Percentiles rank a stretch among this genome's conserved stretches.
These are phyloP conservation scores for Nannizziopsis arthrosporioides DNA, from an alignment of 2,329 filamentous ascomycete genomes.

Conservation along the genomic window DNA sequence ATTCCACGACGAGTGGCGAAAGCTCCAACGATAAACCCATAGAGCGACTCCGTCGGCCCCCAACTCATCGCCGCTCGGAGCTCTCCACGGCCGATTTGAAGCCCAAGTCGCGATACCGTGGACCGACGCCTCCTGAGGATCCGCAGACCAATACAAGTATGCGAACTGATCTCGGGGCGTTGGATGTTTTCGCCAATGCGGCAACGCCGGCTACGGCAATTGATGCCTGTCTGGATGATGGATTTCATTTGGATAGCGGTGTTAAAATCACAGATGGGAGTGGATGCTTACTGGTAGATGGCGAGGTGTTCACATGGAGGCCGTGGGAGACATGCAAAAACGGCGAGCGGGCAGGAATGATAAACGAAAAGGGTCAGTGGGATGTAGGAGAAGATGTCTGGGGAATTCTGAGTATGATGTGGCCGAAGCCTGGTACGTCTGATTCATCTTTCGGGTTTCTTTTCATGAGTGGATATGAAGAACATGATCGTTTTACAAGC, in stretches of 20 bases:
- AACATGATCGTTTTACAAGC: neutral
- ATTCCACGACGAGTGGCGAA: slow-evolving; percentile 16
- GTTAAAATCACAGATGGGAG: slow-evolving; percentile 55
- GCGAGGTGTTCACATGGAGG: slow-evolving; percentile 79
- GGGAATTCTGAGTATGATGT: slow-evolving; percentile 63
- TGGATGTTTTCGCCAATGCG: slow-evolving; percentile 68
- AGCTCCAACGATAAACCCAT: neutral
- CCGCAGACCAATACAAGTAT: slow-evolving; percentile 41
- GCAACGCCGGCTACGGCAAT: slow-evolving; percentile 70
- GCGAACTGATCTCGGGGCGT: slow-evolving; percentile 50
- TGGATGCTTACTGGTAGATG: slow-evolving; percentile 68
- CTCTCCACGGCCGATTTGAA: slow-evolving; percentile 18
- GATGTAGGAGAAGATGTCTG: slow-evolving; percentile 60
- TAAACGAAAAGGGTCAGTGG: slow-evolving; percentile 71
- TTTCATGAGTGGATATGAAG: neutral
- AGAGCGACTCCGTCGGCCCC: neutral
- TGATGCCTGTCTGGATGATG: slow-evolving; percentile 68
- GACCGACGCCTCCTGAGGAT: slow-evolving; percentile 48
- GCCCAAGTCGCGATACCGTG: slow-evolving; percentile 44
- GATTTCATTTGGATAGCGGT: slow-evolving; percentile 79
- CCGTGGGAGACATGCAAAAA: slow-evolving; percentile 53
- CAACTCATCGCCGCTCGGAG: slow-evolving; percentile 10
- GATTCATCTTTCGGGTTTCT: slow-evolving; percentile 7
- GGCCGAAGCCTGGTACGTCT: slow-evolving; percentile 73
- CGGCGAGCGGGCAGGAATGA: slow-evolving; percentile 38